A percentile compares a stretch with the other conserved stretches of the same genome.
phyloP scores from a whole-genome alignment of 1,284 basidiomycete genomes.

The Ustilago crameri region DNA sequence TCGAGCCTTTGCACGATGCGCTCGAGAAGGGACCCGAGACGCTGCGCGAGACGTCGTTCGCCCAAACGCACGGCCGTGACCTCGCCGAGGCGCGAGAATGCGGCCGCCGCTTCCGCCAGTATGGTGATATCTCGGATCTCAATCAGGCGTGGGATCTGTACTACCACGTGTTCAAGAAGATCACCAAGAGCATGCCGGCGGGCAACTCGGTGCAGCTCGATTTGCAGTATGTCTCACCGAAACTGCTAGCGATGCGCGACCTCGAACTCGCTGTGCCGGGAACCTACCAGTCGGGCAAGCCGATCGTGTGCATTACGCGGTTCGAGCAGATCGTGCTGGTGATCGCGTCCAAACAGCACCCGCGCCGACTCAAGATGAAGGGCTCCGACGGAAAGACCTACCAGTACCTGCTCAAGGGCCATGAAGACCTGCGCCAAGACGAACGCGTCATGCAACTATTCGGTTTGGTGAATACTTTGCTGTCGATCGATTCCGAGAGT shows the following conservation, averaged over 20 bases:
- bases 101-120: slow-evolving; percentile 84
- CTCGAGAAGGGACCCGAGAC: slow-evolving; percentile 97
- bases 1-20: slow-evolving; percentile 93
- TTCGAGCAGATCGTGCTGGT: slow-evolving; percentile 72
- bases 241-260: slow-evolving; percentile 86
- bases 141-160: slow-evolving; percentile 99
- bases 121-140: slow-evolving; percentile 85
- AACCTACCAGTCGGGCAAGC: slow-evolving; percentile 90
- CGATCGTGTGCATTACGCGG: slow-evolving; percentile 85
- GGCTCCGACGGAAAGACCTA: slow-evolving; percentile 95
- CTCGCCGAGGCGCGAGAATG: slow-evolving; percentile 93
- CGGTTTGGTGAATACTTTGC: slow-evolving; percentile 92
- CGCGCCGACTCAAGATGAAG: slow-evolving; percentile 85
- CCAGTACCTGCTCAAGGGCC: slow-evolving; percentile 93
- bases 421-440: slow-evolving; percentile 98
- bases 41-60: slow-evolving; percentile 92
- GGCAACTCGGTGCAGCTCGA: slow-evolving; percentile 83
- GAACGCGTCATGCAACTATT: slow-evolving; percentile 99
- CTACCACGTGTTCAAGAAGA: slow-evolving; percentile 93
- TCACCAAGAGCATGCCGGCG: slow-evolving; percentile 91
- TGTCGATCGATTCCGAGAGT: slow-evolving; percentile 90
- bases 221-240: slow-evolving; percentile 96
- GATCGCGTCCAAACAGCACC: slow-evolving; percentile 98
- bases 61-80: slow-evolving; percentile 93
- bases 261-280: slow-evolving; percentile 95